phyloP scores from a whole-genome alignment of 306 rosid species.

The Fagus crenata region DNA sequence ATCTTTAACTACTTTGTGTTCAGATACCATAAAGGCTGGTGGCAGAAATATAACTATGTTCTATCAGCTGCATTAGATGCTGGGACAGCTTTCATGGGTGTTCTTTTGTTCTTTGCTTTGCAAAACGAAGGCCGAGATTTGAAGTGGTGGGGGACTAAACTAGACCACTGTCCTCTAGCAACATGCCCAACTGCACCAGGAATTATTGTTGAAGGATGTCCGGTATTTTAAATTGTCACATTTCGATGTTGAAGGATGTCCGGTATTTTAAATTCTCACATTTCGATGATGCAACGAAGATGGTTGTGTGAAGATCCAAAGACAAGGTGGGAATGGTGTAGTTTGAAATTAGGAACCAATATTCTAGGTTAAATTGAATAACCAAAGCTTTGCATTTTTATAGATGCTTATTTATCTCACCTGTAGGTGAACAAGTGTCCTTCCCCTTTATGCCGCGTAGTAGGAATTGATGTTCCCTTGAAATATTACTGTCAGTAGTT shows the following conservation, averaged over 20 bases:
- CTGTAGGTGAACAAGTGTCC: constrained; percentile 3
- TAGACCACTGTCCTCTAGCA: constrained; percentile 91
- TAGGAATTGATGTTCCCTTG: neutral
- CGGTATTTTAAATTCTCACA: too few species aligned
- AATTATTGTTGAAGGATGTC: constrained; percentile 71
- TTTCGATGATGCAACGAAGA: neutral
- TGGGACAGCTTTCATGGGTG: constrained; percentile 97
- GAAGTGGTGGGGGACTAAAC: constrained; percentile 87
- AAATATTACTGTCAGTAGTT: too few species aligned
- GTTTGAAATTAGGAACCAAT: constrained; percentile 13
- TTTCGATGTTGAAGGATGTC: too few species aligned
- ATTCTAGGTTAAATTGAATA: constrained; percentile 32
- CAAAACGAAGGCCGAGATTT: constrained; percentile 61
- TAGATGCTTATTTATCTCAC: constrained; percentile 28
- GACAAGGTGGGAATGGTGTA: neutral
- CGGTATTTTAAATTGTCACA: constrained; percentile 49
- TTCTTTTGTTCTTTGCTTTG: constrained; percentile 70
- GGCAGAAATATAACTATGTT: constrained; percentile 94
- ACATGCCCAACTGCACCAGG: constrained; percentile 91
- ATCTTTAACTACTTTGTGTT: constrained; percentile 89
- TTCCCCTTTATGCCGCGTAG: constrained; percentile 9
- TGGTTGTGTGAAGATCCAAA: neutral
- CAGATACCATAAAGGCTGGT: constrained; percentile 79
- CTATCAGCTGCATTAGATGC: constrained; percentile 95
- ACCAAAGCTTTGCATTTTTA: constrained; percentile 38